Base-by-base conservation (phyloP, 805 yeast species). In the Starmerella scarabaei region DNA sequence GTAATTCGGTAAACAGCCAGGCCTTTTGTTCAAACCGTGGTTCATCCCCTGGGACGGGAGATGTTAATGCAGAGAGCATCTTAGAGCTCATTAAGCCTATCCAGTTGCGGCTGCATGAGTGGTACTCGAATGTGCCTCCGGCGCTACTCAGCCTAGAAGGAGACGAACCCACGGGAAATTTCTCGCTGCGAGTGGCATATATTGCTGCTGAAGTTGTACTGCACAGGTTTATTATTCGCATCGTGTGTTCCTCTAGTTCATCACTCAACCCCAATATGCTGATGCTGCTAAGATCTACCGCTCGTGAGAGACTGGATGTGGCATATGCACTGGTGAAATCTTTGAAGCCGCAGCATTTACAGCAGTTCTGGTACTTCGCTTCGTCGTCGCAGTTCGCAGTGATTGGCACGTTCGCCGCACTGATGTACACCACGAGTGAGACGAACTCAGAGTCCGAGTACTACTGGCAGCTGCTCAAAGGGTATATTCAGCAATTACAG, bases 291-390 rank as follows among this genome's bases (percentile, higher is more conserved):
- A 68, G 94, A 32, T 66, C 77, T 21, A 94, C 95, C 0, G 96
- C 95, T 1, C 74, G 70, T 42, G 79, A 93, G 1, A 65, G 97
- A 53, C 64, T 86, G 15, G 61, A 72, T 6, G 94, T 94, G 0
- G 82, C 94, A 0, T 72, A 81, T 44, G 91, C 80, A 39, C 80
- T 83, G 57, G 76, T 82, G 8, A 64, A 77, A 36, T 78, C 75
- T 44, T 66, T 86, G 56, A 77, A 76, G 50, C 77, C 80, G 8
- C 94, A 84, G 50, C 93, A 84, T 53, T 68, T 83, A 35, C 86
- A 77, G 55, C 74, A 93, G 9, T 85, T 84, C 57, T 86, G 95
- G 95, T 91, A 82, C 59, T 73, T 85, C 1, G 73, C 85, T 1
- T 72, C 94, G 0, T 68, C 91, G 0, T 69, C 80, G 12, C 83